phyloP scores from a whole-genome alignment of 495 filamentous ascomycete species.

The Neurospora sp. region DNA sequence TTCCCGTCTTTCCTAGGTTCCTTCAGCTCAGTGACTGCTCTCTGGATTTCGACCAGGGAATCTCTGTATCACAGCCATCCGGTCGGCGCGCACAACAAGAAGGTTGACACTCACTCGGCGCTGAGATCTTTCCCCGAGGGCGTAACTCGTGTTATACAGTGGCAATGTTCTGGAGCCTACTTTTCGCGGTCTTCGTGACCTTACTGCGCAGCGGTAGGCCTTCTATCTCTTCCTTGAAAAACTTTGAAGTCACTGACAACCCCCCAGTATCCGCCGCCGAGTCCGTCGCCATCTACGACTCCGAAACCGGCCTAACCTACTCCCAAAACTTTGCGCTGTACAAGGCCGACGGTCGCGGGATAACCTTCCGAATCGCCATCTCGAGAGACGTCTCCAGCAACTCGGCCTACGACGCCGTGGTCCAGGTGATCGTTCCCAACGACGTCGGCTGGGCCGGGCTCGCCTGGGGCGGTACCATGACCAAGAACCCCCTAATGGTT shows the following conservation, averaged over 20 bases:
- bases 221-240: background rate
- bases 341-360: constrained; percentile 20
- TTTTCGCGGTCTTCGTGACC: constrained; percentile 14
- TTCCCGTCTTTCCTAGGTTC: background rate
- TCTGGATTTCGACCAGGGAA: background rate
- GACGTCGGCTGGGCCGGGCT: constrained; percentile 34
- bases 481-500: constrained; percentile 27
- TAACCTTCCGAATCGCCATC: constrained; percentile 33
- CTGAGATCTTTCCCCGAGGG: background rate
- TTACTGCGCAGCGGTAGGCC: constrained; percentile 3
- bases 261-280: constrained; percentile 12
- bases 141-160: background rate
- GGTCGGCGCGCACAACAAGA: background rate
- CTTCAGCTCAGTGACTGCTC: background rate
- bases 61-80: background rate
- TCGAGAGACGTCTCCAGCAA: constrained; percentile 14
- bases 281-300: constrained; percentile 26
- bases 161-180: constrained; percentile 15
- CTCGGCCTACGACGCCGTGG: constrained; percentile 26
- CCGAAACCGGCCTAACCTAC: constrained; percentile 42
- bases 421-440: constrained; percentile 33
- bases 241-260: constrained; percentile 2
- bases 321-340: constrained; percentile 30
- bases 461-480: constrained; percentile 34
- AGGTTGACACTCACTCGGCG: background rate